Evolutionary conservation across 139 green algal species (phyloP).

Genomic region (Chlamydomonas asymmetrica): DNA sequence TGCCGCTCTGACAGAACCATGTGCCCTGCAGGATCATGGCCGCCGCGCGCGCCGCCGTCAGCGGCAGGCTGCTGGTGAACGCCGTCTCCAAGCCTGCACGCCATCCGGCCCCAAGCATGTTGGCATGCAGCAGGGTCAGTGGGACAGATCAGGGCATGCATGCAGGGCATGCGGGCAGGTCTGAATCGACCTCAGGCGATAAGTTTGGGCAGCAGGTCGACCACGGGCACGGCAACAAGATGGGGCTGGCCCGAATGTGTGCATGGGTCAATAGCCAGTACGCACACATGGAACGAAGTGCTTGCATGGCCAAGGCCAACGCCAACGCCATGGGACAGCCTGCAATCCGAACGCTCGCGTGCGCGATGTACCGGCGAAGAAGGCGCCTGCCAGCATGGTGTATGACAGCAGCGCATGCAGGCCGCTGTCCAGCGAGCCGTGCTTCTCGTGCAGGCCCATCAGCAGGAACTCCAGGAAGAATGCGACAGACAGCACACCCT

Average conservation of each 20-base stretch:
- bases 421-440: constrained; percentile 15
- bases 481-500: constrained; percentile 4
- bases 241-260: no score
- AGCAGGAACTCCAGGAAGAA: constrained; percentile 20
- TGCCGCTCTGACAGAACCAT: constrained; percentile 19
- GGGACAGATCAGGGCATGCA: no score
- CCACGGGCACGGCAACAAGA: no score
- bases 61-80: constrained; percentile 7
- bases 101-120: background rate
- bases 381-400: constrained; percentile 1
- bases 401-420: constrained; percentile 19
- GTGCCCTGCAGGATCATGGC: constrained; percentile 24
- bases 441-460: constrained; percentile 28
- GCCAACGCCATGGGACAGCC: no score
- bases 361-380: no score
- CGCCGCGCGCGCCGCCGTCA: constrained; percentile 6
- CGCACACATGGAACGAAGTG: no score
- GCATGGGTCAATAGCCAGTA: no score
- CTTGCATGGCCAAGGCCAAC: no score
- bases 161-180: no score
- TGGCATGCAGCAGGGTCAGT: constrained; percentile 14
- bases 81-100: constrained; percentile 12
- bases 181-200: no score
- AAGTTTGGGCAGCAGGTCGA: no score
- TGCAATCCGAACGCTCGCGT: no score